Conservation (phyloP, 169 alveolate genomes). For the Toxoplasma gondii region DNA sequence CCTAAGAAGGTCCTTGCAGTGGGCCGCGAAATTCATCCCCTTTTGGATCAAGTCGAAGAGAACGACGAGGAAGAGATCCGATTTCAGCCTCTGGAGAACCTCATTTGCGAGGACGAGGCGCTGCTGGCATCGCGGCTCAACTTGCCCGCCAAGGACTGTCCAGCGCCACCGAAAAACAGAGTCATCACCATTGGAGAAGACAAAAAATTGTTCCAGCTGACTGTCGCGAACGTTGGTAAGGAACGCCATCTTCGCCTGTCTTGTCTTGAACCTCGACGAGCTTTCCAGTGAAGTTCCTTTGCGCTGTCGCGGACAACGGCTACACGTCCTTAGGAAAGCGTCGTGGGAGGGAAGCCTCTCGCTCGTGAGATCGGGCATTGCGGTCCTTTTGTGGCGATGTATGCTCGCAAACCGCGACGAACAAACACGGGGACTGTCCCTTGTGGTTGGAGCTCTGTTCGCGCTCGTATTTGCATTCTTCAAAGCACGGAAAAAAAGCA, state of each 20-base stretch:
- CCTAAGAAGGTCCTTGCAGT: not conserved
- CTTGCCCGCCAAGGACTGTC: not conserved
- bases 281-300: not conserved
- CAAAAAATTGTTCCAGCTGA: not conserved
- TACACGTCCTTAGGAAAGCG: too few relatives aligned
- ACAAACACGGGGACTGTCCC: too few relatives aligned
- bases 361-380: too few relatives aligned
- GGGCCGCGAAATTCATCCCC: slow-evolving; percentile 1
- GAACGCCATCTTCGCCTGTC: not conserved
- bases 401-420: too few relatives aligned
- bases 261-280: not conserved
- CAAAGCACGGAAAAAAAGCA: too few relatives aligned
- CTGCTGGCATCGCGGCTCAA: not conserved
- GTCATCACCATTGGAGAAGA: not conserved
- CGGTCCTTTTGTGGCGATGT: too few relatives aligned
- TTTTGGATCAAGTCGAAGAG: too few relatives aligned
- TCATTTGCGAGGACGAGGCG: slow-evolving; percentile 29
- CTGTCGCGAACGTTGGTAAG: slow-evolving; percentile 30
- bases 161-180: not conserved
- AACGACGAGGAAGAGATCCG: not conserved
- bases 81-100: not conserved
- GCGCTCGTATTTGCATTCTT: too few relatives aligned
- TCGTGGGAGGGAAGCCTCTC: too few relatives aligned
- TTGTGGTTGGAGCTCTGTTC: too few relatives aligned
- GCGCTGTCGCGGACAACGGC: not conserved